A percentile compares a stretch with the other conserved stretches of the same genome.
Evolutionary conservation across 768 basidiomycete genomes (phyloP).

Genomic region (Auriscalpium orientale): DNA sequence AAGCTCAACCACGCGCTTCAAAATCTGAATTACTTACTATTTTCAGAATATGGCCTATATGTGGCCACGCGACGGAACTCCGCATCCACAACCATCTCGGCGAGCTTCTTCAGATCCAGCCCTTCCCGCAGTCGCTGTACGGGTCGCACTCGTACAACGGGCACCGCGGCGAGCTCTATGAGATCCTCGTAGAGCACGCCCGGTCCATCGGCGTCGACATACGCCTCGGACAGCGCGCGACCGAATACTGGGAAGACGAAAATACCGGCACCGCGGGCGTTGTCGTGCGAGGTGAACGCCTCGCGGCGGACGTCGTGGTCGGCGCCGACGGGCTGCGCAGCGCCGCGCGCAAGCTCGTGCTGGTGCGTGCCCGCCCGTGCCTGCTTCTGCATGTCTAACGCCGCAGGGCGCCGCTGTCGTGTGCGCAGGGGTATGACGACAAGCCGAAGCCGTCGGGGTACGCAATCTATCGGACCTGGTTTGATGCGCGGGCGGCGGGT

Average conservation of each 20-base stretch:
- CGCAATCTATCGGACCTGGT: constrained; percentile 22
- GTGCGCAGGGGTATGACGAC: constrained; percentile 18
- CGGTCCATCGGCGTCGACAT: constrained; percentile 15
- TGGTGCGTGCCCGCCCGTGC: constrained; percentile 11
- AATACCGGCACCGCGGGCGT: constrained; percentile 7
- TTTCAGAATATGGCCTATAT: constrained; percentile 17
- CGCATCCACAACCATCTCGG: constrained; percentile 17
- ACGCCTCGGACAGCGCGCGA: constrained; percentile 14
- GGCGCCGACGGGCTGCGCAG: constrained; percentile 21
- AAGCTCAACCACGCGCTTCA: background rate
- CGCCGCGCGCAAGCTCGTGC: constrained; percentile 9
- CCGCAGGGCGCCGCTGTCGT: background rate
- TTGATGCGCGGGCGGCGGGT: constrained; percentile 15
- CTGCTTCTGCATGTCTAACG: background rate
- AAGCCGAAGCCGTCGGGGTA: constrained; percentile 17
- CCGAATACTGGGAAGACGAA: constrained; percentile 15
- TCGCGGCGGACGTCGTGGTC: constrained; percentile 18
- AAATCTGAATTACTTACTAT: background rate
- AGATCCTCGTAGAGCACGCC: constrained; percentile 17
- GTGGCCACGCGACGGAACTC: constrained; percentile 11
- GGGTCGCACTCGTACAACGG: constrained; percentile 20
- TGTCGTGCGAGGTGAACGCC: constrained; percentile 12
- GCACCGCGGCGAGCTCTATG: constrained; percentile 21
- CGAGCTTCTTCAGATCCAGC: constrained; percentile 16
- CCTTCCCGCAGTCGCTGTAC: constrained; percentile 8